These are phyloP conservation scores for Metahyphopichia silvanorum DNA, from an alignment of 805 yeast species.

Conservation along the genomic window DNA sequence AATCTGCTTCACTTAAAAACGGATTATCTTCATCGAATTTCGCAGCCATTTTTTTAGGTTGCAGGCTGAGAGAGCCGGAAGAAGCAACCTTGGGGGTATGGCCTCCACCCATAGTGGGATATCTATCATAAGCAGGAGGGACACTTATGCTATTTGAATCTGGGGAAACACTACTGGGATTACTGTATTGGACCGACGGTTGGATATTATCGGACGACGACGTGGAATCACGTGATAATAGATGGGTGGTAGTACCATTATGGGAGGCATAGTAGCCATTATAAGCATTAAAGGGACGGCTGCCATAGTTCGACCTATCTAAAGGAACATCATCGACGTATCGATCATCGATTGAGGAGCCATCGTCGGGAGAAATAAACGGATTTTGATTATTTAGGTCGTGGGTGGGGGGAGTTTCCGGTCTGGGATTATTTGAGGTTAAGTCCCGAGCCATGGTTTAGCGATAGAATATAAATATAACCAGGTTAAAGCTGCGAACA, in stretches of 20 bases:
- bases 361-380: slow-evolving; percentile 3
- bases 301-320: slow-evolving; percentile 20
- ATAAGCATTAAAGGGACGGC: slow-evolving; percentile 40
- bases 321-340: background rate
- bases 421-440: slow-evolving; percentile 22
- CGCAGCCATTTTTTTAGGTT: slow-evolving; percentile 8
- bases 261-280: slow-evolving; percentile 39
- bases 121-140: slow-evolving; percentile 64
- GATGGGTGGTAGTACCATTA: slow-evolving; percentile 36
- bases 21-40: slow-evolving; percentile 21
- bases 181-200: slow-evolving; percentile 8
- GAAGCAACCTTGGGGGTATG: slow-evolving; percentile 52
- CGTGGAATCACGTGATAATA: slow-evolving; percentile 19
- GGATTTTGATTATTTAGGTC: slow-evolving; percentile 1
- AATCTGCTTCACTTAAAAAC: slow-evolving; percentile 51
- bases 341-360: slow-evolving; percentile 5
- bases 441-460: no score
- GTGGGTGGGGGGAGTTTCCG: slow-evolving; percentile 7
- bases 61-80: slow-evolving; percentile 28
- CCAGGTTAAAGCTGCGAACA: no score
- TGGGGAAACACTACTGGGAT: slow-evolving; percentile 9
- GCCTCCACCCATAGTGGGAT: slow-evolving; percentile 54
- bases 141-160: slow-evolving; percentile 20
- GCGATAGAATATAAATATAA: no score
- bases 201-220: slow-evolving; percentile 7